phyloP scores from a whole-genome alignment of 192 early-diverging fungal genomes.

The Coemansia sp. region DNA sequence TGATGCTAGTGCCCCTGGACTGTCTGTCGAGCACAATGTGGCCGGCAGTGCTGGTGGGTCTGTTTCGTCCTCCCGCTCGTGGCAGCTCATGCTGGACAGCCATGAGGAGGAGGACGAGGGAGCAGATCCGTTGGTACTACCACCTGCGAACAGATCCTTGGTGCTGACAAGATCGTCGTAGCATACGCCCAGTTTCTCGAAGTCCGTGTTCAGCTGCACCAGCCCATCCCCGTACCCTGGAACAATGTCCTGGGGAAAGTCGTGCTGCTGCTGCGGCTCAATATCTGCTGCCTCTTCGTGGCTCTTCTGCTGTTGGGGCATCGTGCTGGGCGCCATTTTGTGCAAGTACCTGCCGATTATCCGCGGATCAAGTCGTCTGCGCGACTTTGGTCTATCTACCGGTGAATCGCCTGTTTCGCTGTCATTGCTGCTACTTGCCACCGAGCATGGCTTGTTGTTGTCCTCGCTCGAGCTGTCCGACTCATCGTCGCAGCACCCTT shows the following conservation, averaged over 20 bases:
- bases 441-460: not conserved
- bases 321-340: too few relatives aligned
- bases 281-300: too few relatives aligned
- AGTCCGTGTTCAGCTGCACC: conserved; percentile 5
- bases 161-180: not conserved
- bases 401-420: not conserved
- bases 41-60: too few relatives aligned
- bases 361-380: not conserved
- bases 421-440: not conserved
- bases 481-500: not conserved
- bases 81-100: too few relatives aligned
- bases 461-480: conserved; percentile 4
- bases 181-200: not conserved
- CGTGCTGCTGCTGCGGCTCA: not conserved
- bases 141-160: too few relatives aligned
- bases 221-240: not conserved
- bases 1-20: too few relatives aligned
- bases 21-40: too few relatives aligned
- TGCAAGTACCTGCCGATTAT: not conserved
- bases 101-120: too few relatives aligned
- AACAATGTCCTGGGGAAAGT: too few relatives aligned
- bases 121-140: too few relatives aligned
- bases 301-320: too few relatives aligned
- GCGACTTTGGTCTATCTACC: conserved; percentile 3
- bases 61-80: too few relatives aligned